Conservation (phyloP, 192 early-diverging fungal species). For the Backusella macrospora region DNA sequence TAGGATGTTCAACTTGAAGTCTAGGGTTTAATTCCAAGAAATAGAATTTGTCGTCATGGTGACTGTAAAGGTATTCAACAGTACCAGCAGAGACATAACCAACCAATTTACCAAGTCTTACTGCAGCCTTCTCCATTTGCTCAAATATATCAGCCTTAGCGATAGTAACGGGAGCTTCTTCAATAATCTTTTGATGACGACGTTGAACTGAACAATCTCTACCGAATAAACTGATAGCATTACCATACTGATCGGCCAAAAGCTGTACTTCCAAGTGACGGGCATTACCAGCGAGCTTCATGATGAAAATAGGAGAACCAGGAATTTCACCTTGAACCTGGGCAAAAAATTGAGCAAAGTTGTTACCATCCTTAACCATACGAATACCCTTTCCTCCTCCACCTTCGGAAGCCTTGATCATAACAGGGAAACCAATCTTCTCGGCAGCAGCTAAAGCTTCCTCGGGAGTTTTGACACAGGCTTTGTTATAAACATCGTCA, state of each 20-base stretch:
- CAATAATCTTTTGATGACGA: slow-evolving; percentile 98
- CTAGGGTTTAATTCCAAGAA: slow-evolving; percentile 98
- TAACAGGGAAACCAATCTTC: slow-evolving; percentile 94
- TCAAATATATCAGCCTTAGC: slow-evolving; percentile 78
- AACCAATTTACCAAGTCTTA: slow-evolving; percentile 89
- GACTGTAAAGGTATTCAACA: slow-evolving; percentile 95
- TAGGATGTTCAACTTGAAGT: slow-evolving; percentile 98
- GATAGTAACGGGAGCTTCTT: slow-evolving; percentile 94
- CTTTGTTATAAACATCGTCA: slow-evolving; percentile 75
- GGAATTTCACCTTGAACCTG: slow-evolving; percentile 96
- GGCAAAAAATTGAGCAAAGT: slow-evolving; percentile 78
- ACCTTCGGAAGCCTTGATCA: slow-evolving; percentile 99
- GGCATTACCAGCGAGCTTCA: slow-evolving; percentile 94
- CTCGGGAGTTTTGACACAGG: slow-evolving; percentile 84
- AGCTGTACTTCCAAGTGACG: slow-evolving; percentile 98
- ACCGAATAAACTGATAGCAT: slow-evolving; percentile 98
- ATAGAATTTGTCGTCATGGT: slow-evolving; percentile 84
- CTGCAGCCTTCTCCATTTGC: slow-evolving; percentile 96
- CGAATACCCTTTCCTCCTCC: slow-evolving; percentile 99
- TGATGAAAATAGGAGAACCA: slow-evolving; percentile 97
- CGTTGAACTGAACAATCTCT: slow-evolving; percentile 98
- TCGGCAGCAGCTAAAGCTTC: slow-evolving; percentile 85
- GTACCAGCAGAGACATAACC: slow-evolving; percentile 96
- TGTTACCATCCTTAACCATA: slow-evolving; percentile 75
- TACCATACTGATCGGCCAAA: slow-evolving; percentile 94